phyloP scores from a whole-genome alignment of 2,329 filamentous ascomycete species.

The Xylariaceae sp. region DNA sequence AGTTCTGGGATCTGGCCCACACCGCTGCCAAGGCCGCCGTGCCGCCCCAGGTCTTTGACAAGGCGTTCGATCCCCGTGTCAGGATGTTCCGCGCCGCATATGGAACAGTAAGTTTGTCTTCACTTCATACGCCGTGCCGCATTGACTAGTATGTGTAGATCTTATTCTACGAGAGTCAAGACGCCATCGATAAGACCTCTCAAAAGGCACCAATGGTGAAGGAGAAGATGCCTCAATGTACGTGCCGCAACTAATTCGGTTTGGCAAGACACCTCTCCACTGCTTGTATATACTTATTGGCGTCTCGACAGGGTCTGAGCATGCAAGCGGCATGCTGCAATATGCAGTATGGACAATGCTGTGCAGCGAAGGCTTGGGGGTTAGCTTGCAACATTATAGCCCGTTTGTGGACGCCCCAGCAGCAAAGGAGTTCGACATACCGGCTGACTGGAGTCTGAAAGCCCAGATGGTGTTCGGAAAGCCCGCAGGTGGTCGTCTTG shows the following conservation, averaged over 20 bases:
- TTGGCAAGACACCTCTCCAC: too few relatives aligned
- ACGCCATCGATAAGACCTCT: constrained; percentile 3
- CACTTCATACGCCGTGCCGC: not conserved
- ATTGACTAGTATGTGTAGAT: constrained; percentile 2
- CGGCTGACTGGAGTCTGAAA: constrained; percentile 11
- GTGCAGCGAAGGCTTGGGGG: constrained; percentile 9
- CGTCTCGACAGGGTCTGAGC: constrained; percentile 15
- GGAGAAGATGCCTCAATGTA: constrained; percentile 13
- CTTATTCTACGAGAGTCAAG: constrained; percentile 14
- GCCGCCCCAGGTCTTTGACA: constrained; percentile 7
- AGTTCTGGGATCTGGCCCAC: constrained; percentile 11
- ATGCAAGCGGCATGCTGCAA: constrained; percentile 11
- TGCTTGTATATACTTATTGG: too few relatives aligned
- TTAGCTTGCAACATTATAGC: constrained; percentile 11
- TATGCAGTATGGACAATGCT: constrained; percentile 14
- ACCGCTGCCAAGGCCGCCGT: constrained; percentile 2
- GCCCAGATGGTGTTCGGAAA: constrained; percentile 15
- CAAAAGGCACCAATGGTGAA: constrained; percentile 2
- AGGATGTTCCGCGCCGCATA: constrained; percentile 12
- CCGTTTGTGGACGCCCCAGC: constrained; percentile 7
- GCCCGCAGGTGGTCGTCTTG: constrained; percentile 4
- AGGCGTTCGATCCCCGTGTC: constrained; percentile 10
- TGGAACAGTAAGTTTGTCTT: constrained; percentile 4
- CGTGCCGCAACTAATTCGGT: too few relatives aligned
- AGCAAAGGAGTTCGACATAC: constrained; percentile 11